These are phyloP conservation scores for Sequoia sempervirens DNA, from an alignment of 75 land plant genomes.

Conservation along the genomic window DNA sequence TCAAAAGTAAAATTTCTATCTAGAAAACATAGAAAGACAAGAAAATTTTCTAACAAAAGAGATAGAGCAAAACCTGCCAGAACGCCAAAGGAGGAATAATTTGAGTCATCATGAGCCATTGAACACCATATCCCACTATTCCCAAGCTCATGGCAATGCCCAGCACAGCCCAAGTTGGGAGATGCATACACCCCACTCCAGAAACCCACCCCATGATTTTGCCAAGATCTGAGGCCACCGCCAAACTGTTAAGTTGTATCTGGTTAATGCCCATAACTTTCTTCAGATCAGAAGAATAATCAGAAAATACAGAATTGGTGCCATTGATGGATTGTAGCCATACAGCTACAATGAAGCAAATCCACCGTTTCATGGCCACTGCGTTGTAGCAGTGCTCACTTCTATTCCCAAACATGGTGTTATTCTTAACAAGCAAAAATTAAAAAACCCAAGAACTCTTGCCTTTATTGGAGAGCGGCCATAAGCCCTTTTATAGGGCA, in stretches of 20 bases:
- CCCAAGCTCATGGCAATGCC: slow-evolving; percentile 50
- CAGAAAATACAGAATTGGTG: slow-evolving; percentile 64
- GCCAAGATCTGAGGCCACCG: slow-evolving; percentile 85
- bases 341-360: slow-evolving; percentile 58
- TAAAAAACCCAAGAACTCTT: too few species aligned
- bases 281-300: slow-evolving; percentile 68
- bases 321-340: slow-evolving; percentile 86
- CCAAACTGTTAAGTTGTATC: slow-evolving; percentile 67
- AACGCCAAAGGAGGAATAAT: slow-evolving; percentile 32
- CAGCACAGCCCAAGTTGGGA: slow-evolving; percentile 66
- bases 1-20: too few species aligned
- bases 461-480: neutral
- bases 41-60: neutral
- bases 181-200: slow-evolving; percentile 49
- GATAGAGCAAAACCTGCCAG: slow-evolving; percentile 14
- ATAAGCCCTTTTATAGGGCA: neutral
- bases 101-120: slow-evolving; percentile 50
- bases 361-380: slow-evolving; percentile 53
- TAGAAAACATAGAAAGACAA: too few species aligned
- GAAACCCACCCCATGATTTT: slow-evolving; percentile 73
- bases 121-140: slow-evolving; percentile 56
- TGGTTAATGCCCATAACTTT: slow-evolving; percentile 59
- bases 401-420: neutral
- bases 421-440: too few species aligned
- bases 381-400: too few species aligned